These are phyloP conservation scores for Cercospora berteroae DNA, from an alignment of 2,329 filamentous ascomycete species.

Conservation along the genomic window DNA sequence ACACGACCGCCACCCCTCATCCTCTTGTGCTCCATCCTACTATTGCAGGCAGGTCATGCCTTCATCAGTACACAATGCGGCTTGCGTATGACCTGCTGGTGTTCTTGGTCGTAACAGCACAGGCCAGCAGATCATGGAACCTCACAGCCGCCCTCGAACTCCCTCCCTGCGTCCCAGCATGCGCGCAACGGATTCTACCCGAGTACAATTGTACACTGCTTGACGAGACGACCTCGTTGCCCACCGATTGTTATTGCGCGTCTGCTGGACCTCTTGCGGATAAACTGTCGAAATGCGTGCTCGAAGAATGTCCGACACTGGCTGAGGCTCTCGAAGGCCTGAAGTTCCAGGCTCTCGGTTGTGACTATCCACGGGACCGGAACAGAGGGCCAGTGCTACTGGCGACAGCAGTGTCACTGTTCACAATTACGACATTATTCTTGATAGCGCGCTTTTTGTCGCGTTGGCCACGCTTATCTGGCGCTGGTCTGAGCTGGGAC, in stretches of 20 bases:
- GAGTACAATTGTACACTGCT: not conserved
- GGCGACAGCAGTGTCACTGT: conserved; percentile 1
- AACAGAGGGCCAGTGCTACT: not conserved
- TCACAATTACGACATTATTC: conserved; percentile 9
- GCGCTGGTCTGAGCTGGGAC: conserved; percentile 15
- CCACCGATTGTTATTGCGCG: conserved; percentile 10
- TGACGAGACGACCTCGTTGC: not conserved
- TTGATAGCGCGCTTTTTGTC: conserved; percentile 12
- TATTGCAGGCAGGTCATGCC: not conserved
- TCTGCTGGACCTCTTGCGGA: not conserved
- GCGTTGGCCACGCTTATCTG: conserved; percentile 4
- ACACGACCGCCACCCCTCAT: not conserved
- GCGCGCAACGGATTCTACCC: conserved; percentile 1
- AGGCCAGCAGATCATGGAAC: not conserved
- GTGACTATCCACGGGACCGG: not conserved
- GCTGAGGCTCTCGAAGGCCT: not conserved
- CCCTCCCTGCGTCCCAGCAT: not conserved
- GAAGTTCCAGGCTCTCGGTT: conserved; percentile 11
- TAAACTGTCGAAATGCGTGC: conserved; percentile 1
- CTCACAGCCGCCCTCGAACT: conserved; percentile 3
- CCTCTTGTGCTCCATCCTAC: not conserved
- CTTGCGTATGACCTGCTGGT: not conserved
- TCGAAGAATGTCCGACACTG: conserved; percentile 6
- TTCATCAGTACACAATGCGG: not conserved
- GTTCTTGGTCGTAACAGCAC: not conserved